These are phyloP conservation scores for Pezicula rhizophila DNA, from an alignment of 2,329 filamentous ascomycete species.

Conservation along the genomic window DNA sequence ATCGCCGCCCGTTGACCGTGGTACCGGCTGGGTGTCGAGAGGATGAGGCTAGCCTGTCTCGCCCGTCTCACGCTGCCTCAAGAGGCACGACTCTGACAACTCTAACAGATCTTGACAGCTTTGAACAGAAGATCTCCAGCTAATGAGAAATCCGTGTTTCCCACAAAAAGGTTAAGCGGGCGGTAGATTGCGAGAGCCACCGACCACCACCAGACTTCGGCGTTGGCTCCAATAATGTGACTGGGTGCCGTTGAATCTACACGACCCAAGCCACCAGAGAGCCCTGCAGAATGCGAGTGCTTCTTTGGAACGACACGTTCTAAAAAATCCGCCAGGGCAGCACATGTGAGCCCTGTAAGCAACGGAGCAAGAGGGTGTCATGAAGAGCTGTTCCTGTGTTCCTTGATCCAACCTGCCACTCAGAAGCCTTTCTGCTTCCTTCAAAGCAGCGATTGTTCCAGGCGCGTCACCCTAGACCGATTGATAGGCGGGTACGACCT, in stretches of 20 bases:
- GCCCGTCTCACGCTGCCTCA: slow-evolving; percentile 1
- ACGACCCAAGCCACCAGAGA: slow-evolving; percentile 1
- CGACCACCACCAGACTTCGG: too few species aligned
- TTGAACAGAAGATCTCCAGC: too few species aligned
- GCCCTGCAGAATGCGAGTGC: background rate
- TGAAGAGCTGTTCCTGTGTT: background rate
- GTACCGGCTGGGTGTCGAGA: background rate
- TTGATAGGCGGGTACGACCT: slow-evolving; percentile 15
- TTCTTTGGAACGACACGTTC: too few species aligned
- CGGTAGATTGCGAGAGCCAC: too few species aligned
- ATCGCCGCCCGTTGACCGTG: background rate
- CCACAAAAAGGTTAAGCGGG: too few species aligned
- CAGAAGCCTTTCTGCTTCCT: background rate
- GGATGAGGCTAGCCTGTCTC: background rate
- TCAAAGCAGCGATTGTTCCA: slow-evolving; percentile 26
- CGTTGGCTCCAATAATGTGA: too few species aligned
- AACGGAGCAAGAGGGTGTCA: too few species aligned
- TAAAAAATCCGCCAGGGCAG: too few species aligned
- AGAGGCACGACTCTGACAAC: background rate
- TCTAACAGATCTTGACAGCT: too few species aligned
- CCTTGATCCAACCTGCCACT: background rate
- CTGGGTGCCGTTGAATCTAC: too few species aligned
- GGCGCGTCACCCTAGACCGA: slow-evolving; percentile 10
- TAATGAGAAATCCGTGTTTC: too few species aligned
- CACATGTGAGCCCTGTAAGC: slow-evolving; percentile 2